Evolutionary conservation across 495 filamentous ascomycete genomes (phyloP).

Genomic region (Immersiella caudata): DNA sequence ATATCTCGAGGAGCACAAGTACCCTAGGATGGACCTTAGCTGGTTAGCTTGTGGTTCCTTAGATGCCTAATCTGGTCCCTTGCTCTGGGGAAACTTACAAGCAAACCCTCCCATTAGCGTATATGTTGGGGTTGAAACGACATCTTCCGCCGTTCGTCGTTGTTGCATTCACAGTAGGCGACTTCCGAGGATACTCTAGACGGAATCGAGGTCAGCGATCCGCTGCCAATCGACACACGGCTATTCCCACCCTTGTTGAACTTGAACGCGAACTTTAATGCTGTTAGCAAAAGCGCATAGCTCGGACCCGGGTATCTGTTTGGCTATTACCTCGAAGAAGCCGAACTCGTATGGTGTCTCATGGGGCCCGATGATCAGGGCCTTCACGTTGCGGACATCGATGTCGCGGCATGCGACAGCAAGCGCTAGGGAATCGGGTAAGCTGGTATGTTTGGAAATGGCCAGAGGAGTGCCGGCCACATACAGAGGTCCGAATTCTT

Average conservation of each 20-base stretch:
- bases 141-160: constrained; percentile 87
- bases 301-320: neutral
- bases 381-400: constrained; percentile 86
- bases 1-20: constrained; percentile 32
- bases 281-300: constrained; percentile 29
- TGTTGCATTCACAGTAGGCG: constrained; percentile 71
- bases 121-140: constrained; percentile 97
- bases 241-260: constrained; percentile 62
- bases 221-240: neutral
- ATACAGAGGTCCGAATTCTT: constrained; percentile 79
- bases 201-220: neutral
- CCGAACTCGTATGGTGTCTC: constrained; percentile 97
- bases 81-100: constrained; percentile 57
- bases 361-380: constrained; percentile 88
- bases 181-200: constrained; percentile 83
- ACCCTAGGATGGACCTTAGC: constrained; percentile 90
- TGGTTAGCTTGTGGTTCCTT: constrained; percentile 23
- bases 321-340: constrained; percentile 79
- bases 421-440: constrained; percentile 59
- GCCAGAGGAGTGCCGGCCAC: constrained; percentile 27
- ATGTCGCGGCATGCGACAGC: constrained; percentile 83
- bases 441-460: neutral
- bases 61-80: neutral
- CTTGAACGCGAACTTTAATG: constrained; percentile 62
- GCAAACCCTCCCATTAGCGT: constrained; percentile 87